These are phyloP conservation scores for Wallacemonas sp. DNA, from an alignment of 208 protist genomes.

Conservation along the genomic window DNA sequence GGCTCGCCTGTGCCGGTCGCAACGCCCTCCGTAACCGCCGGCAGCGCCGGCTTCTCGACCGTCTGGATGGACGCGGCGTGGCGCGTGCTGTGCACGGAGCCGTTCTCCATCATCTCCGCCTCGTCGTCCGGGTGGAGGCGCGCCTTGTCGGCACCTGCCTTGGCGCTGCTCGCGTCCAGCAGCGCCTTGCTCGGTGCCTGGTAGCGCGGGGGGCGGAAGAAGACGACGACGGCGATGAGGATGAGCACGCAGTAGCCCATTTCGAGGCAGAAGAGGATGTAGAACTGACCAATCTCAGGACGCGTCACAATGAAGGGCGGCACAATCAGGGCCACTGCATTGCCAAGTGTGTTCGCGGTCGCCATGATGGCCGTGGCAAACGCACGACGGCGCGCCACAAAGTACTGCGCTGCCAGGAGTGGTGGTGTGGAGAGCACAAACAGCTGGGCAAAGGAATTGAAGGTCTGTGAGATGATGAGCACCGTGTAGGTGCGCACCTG, in stretches of 20 bases:
- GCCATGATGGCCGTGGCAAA: constrained; percentile 64
- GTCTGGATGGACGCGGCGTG: neutral
- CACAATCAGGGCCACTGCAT: constrained; percentile 59
- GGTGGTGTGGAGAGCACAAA: constrained; percentile 77
- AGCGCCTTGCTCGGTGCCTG: constrained; percentile 32
- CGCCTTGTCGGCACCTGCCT: neutral
- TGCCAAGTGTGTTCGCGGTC: constrained; percentile 72
- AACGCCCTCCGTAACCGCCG: neutral
- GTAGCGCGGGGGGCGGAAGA: constrained; percentile 46
- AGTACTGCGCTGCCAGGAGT: constrained; percentile 69
- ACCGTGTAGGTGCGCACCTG: constrained; percentile 47
- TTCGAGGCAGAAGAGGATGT: constrained; percentile 53
- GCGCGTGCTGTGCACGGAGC: neutral
- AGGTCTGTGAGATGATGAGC: constrained; percentile 52
- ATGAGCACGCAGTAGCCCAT: constrained; percentile 49
- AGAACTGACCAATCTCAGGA: constrained; percentile 34
- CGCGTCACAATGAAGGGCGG: constrained; percentile 60
- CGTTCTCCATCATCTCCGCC: constrained; percentile 13
- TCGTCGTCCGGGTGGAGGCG: constrained; percentile 15
- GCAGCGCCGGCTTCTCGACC: neutral
- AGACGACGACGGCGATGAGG: constrained; percentile 44
- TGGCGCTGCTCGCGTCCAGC: neutral
- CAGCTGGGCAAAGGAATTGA: constrained; percentile 64
- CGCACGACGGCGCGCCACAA: constrained; percentile 47
- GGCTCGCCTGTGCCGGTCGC: neutral